These are phyloP conservation scores for Rhodosporidiobolus sp. DNA, from an alignment of 768 basidiomycete species.

Conservation along the genomic window DNA sequence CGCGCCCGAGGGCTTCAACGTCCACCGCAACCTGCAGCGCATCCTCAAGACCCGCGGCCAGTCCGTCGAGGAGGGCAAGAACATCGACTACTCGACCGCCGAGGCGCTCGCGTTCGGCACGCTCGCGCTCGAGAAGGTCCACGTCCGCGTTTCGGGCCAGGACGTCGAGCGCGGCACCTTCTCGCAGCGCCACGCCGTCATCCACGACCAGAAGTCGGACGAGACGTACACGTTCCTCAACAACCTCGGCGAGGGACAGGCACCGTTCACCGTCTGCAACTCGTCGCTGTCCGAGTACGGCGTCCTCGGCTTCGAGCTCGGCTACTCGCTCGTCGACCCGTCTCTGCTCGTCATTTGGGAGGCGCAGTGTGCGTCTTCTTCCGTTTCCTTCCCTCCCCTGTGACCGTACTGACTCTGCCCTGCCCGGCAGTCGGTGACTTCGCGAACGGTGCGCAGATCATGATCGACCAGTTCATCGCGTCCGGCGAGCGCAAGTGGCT, in stretches of 20 bases:
- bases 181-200: slow-evolving; percentile 94
- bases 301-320: slow-evolving; percentile 91
- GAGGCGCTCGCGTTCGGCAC: slow-evolving; percentile 95
- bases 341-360: slow-evolving; percentile 93
- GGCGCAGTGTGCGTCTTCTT: slow-evolving; percentile 63
- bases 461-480: slow-evolving; percentile 98
- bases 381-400: not conserved
- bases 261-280: slow-evolving; percentile 92
- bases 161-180: slow-evolving; percentile 99
- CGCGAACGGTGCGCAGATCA: slow-evolving; percentile 93
- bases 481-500: slow-evolving; percentile 97
- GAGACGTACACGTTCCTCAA: slow-evolving; percentile 84
- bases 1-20: slow-evolving; percentile 77
- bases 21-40: slow-evolving; percentile 89
- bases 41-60: slow-evolving; percentile 84
- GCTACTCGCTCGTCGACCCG: slow-evolving; percentile 96
- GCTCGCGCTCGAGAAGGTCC: slow-evolving; percentile 85
- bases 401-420: not conserved
- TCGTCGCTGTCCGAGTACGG: slow-evolving; percentile 95
- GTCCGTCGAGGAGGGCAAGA: slow-evolving; percentile 80
- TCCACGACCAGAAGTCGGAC: slow-evolving; percentile 93
- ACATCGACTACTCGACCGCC: slow-evolving; percentile 98
- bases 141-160: slow-evolving; percentile 93
- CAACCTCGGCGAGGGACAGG: slow-evolving; percentile 80
- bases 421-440: slow-evolving; percentile 72